Percentiles rank a stretch among this genome's conserved stretches.
Evolutionary conservation across 2,329 filamentous ascomycete genomes (phyloP).

Genomic region (Coniochaeta prunicola): DNA sequence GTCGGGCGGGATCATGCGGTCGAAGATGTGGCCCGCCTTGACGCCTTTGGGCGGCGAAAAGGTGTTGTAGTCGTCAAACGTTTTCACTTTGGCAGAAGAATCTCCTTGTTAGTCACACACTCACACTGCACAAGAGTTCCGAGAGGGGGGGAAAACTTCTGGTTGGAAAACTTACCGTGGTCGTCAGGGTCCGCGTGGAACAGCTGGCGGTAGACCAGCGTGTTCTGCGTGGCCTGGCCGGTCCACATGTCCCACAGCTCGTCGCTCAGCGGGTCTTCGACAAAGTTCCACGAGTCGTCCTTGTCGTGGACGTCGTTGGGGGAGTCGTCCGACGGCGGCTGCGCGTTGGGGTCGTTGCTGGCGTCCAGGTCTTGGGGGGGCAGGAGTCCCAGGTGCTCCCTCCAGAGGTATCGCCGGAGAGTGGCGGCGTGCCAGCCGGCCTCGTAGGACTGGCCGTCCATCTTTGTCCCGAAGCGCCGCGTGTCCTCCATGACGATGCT

Average conservation of each 20-base stretch:
- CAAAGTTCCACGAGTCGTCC: conserved; percentile 56
- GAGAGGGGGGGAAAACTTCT: conserved; percentile 11
- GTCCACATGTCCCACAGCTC: conserved; percentile 66
- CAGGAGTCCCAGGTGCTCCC: conserved; percentile 81
- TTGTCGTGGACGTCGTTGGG: conserved; percentile 56
- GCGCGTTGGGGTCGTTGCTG: conserved; percentile 61
- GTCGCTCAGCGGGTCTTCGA: conserved; percentile 64
- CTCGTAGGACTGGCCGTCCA: conserved; percentile 71
- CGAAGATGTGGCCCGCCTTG: conserved; percentile 82
- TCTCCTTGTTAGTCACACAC: not conserved
- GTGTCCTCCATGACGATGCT: conserved; percentile 86
- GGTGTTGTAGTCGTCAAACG: conserved; percentile 79
- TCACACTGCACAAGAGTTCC: not conserved
- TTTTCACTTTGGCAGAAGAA: conserved; percentile 71
- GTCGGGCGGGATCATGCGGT: conserved; percentile 64
- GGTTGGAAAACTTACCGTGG: conserved; percentile 46
- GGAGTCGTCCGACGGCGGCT: conserved; percentile 59
- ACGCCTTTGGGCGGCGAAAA: conserved; percentile 65
- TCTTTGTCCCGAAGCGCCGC: conserved; percentile 59
- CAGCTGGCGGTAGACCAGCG: conserved; percentile 66
- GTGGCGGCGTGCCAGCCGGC: conserved; percentile 79
- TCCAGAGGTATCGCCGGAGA: conserved; percentile 75
- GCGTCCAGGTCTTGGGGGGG: conserved; percentile 65
- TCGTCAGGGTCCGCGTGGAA: conserved; percentile 90
- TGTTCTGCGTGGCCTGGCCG: conserved; percentile 60